Evolutionary conservation across 129 eudicot species (phyloP).

Genomic region (Solidago caesia): DNA sequence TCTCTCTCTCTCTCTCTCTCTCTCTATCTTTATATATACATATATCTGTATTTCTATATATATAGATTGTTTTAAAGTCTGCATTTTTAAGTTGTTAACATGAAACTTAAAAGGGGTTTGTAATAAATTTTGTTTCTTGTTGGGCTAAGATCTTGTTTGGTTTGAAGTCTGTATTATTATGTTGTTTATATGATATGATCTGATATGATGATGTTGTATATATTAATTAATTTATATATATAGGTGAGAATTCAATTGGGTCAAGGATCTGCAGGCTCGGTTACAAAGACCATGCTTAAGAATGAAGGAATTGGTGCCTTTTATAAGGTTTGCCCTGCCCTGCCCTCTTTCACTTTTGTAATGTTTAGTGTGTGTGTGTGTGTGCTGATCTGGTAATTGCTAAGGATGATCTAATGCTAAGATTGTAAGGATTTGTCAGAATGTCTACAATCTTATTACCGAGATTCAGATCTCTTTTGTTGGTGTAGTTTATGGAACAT

Average conservation of each 20-base stretch:
- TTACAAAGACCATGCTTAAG: slow-evolving; percentile 78
- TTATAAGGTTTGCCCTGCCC: slow-evolving; percentile 62
- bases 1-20: too few species aligned
- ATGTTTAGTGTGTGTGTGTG: neutral
- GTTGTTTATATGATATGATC: neutral
- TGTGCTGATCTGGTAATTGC: slow-evolving; percentile 5
- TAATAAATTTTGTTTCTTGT: too few species aligned
- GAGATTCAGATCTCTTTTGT: too few species aligned
- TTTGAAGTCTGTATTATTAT: neutral
- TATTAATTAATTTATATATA: slow-evolving; percentile 1
- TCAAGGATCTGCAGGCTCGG: slow-evolving; percentile 79
- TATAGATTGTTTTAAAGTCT: neutral
- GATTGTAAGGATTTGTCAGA: neutral
- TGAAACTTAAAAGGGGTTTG: too few species aligned
- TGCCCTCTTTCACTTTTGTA: neutral
- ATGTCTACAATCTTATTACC: neutral
- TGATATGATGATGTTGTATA: neutral
- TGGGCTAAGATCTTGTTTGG: slow-evolving; percentile 3
- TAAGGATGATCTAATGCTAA: neutral
- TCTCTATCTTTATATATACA: too few species aligned
- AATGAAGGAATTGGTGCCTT: slow-evolving; percentile 85
- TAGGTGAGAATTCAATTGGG: slow-evolving; percentile 96
- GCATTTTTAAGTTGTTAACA: neutral
- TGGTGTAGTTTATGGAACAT: too few species aligned
- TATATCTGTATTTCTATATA: too few species aligned